A percentile compares a stretch with the other conserved stretches of the same genome.
These are phyloP conservation scores for Vitis hybrid DNA, from an alignment of 177 flowering plant species.

Conservation along the genomic window DNA sequence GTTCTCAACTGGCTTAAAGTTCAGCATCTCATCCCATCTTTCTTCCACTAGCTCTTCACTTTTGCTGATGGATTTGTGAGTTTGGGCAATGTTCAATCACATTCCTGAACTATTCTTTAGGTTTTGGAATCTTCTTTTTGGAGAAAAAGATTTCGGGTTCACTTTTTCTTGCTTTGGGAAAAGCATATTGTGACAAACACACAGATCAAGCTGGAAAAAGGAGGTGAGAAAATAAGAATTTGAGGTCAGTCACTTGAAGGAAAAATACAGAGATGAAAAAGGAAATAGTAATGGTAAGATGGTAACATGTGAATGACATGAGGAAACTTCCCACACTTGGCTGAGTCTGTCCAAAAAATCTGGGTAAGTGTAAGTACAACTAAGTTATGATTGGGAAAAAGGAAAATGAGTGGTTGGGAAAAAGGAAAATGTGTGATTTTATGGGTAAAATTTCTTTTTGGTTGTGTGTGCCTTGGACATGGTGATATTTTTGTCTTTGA, in stretches of 20 bases:
- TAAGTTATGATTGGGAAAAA: not conserved
- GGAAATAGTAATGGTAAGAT: not conserved
- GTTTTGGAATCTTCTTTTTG: slow-evolving; percentile 49
- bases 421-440: no score
- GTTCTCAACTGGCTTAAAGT: slow-evolving; percentile 8
- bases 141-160: slow-evolving; percentile 8
- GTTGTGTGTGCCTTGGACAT: no score
- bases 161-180: slow-evolving; percentile 20
- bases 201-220: slow-evolving; percentile 2
- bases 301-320: not conserved
- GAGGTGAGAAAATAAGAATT: slow-evolving; percentile 4
- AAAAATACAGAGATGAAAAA: not conserved
- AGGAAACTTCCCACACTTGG: not conserved
- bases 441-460: no score
- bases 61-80: slow-evolving; percentile 18
- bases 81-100: slow-evolving; percentile 26
- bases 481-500: no score
- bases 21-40: slow-evolving; percentile 11
- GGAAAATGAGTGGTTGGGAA: no score
- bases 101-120: slow-evolving; percentile 4
- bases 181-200: slow-evolving; percentile 16
- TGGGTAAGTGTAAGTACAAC: no score
- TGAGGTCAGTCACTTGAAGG: not conserved
- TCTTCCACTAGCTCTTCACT: slow-evolving; percentile 24
- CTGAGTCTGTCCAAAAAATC: not conserved